Conservation (phyloP, 2,329 filamentous ascomycete species). For the Fusarium austroafricanum region DNA sequence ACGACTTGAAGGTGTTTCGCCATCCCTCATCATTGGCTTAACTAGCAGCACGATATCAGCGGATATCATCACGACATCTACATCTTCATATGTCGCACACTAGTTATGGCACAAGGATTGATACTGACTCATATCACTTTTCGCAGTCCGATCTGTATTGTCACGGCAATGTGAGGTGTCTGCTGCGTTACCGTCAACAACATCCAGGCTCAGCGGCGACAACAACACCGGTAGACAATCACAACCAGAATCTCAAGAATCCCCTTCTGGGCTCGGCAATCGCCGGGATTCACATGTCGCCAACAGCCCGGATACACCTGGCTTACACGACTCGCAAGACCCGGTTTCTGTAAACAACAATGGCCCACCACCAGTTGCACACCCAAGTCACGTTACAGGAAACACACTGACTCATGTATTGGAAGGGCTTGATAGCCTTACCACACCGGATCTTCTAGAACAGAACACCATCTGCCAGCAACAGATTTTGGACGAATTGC, state of each 20-base stretch:
- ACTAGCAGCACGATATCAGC: no score
- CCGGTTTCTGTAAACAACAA: background rate
- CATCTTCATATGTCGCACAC: background rate
- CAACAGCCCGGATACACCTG: no score
- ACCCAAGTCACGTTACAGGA: no score
- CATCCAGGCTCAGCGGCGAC: background rate
- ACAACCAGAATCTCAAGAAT: background rate
- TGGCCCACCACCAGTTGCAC: background rate
- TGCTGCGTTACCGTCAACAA: background rate
- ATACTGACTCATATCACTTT: background rate
- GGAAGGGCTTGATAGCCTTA: background rate
- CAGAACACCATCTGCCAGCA: background rate
- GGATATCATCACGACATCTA: background rate
- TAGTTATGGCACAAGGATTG: rapidly evolving
- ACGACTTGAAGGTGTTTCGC: no score
- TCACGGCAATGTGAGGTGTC: background rate
- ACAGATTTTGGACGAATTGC: background rate
- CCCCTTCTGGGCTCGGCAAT: background rate
- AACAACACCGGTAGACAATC: background rate
- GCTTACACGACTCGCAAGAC: background rate
- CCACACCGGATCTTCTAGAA: background rate
- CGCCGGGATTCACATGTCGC: no score
- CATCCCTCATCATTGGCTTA: no score
- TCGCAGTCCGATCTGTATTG: background rate
- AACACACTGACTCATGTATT: background rate